Base-by-base conservation (phyloP, 331 rosid genomes). In the Acacia concinna region DNA sequence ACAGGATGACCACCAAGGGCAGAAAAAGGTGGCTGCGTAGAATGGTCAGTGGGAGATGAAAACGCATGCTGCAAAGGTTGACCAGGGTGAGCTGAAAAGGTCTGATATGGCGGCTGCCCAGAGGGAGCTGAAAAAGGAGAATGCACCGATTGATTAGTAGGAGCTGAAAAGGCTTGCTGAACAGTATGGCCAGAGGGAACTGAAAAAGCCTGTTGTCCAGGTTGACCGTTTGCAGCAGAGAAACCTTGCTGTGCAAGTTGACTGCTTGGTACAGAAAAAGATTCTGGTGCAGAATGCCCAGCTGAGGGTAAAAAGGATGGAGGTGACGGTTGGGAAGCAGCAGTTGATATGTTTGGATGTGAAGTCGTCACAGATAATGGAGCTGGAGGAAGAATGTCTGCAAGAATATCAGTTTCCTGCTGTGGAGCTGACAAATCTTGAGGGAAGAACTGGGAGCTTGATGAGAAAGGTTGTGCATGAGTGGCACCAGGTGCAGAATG, bases 381-480 rank as follows among this genome's bases (percentile, higher is more conserved):
- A 78, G 92, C 94, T 27, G 92, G 99, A 49, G 99, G 98, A 71
- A 96, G 97, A 76, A 96, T 94, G 87, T 91, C 97, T 0, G 97
- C 98, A 30, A 96, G 88, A 70, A 93, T 88, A 83, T 92, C 99
- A 43, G 85, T 86, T 83, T 87, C 90, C 82, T 77, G 87, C 65
- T 81, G 87, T 44, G 84, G 63, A 75, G 87, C 71, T 27, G 93
- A 84, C 57, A 75, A 75, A 74, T 91, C 97, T 68, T 83, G 94
- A 84, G 93, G 74, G 37, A 25, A 57, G 81, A 81, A 90, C 51
- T 79, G 87, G 43, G 93, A 57, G 85, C 76, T 84, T 43, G 85
- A 31, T 40, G 95, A 83, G 81, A 86, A 78, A 74, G 90, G 85
- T 72, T 87, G 96, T 74, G 74, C 63, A 37, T 75, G 80, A 38